These are phyloP conservation scores for Fusarium nisikadoi DNA, from an alignment of 2,329 filamentous ascomycete species.

Conservation along the genomic window DNA sequence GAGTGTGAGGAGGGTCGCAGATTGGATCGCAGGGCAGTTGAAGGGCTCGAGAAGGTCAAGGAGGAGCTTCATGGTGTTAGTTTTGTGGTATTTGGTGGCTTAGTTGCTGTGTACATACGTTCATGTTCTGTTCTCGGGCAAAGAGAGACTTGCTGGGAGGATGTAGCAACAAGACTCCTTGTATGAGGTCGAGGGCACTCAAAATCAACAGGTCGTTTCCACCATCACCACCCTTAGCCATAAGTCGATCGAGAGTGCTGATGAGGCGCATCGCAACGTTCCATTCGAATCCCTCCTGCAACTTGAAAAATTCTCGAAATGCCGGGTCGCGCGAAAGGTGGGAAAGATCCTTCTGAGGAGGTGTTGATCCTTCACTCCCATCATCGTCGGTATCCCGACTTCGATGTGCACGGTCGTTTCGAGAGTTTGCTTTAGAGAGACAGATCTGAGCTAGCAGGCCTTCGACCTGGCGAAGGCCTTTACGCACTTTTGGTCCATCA, in stretches of 20 bases:
- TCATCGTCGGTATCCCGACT: conserved; percentile 45
- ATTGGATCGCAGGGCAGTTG: conserved; percentile 93
- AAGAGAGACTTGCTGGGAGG: conserved; percentile 90
- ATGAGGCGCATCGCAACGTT: conserved; percentile 91
- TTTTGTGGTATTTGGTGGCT: background rate
- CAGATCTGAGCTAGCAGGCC: conserved; percentile 95
- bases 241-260: conserved; percentile 83
- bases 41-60: conserved; percentile 93
- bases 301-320: conserved; percentile 94
- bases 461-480: conserved; percentile 93
- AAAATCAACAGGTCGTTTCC: conserved; percentile 91
- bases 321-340: conserved; percentile 85
- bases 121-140: conserved; percentile 92
- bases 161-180: conserved; percentile 88
- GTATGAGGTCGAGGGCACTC: conserved; percentile 86
- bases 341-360: conserved; percentile 69
- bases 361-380: conserved; percentile 54
- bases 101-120: conserved; percentile 62
- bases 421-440: conserved; percentile 70
- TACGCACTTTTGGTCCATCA: conserved; percentile 88
- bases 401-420: conserved; percentile 33
- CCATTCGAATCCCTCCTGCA: conserved; percentile 98
- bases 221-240: conserved; percentile 83
- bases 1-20: conserved; percentile 86
- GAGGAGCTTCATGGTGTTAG: conserved; percentile 68